A percentile compares a stretch with the other conserved stretches of the same genome.
Conservation (phyloP, 495 filamentous ascomycete genomes). For the Alectoria sarmentosa region DNA sequence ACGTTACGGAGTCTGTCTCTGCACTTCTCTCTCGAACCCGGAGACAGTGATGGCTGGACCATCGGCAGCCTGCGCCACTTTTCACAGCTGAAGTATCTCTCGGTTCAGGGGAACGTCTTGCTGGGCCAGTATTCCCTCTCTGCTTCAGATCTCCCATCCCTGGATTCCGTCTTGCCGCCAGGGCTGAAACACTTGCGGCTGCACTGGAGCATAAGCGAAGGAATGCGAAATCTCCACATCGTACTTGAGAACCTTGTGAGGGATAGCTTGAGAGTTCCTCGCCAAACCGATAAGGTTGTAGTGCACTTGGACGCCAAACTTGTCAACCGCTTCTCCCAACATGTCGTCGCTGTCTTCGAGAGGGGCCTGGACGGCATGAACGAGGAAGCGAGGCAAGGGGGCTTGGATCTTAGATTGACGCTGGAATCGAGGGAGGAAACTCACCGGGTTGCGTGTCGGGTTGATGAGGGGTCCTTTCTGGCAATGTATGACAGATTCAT, state of each 20-base stretch:
- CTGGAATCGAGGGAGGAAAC: neutral
- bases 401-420: neutral
- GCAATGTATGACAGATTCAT: too few relatives aligned
- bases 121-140: neutral
- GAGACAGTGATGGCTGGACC: neutral
- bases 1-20: neutral
- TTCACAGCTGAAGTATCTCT: neutral
- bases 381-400: neutral
- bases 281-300: neutral
- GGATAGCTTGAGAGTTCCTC: neutral
- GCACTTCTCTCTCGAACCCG: neutral
- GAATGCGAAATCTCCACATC: neutral
- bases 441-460: neutral
- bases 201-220: neutral
- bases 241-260: neutral
- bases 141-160: neutral
- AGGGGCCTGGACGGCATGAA: neutral
- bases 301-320: neutral
- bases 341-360: neutral
- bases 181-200: neutral
- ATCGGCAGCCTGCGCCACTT: slow-evolving; percentile 1
- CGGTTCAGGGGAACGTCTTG: neutral
- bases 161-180: neutral
- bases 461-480: too few relatives aligned
- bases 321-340: fast-evolving